Conservation (phyloP, 345 rosid species). For the Eucalyptus curtisii region DNA sequence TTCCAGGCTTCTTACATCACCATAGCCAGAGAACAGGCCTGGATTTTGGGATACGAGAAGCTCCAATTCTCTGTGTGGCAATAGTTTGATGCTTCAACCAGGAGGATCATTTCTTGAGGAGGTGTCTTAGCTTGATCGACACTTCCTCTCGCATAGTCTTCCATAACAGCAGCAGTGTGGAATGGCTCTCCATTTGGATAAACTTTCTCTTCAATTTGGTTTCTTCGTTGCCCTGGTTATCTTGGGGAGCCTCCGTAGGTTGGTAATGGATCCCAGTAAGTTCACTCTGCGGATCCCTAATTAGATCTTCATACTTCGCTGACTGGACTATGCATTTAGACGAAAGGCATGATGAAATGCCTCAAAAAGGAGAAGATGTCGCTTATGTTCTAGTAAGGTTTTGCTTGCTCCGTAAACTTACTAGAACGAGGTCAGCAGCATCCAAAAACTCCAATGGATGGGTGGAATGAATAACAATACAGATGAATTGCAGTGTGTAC, state of each 20-base stretch:
- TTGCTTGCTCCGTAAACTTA: background rate
- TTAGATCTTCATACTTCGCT: conserved; percentile 36
- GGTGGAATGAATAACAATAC: conserved; percentile 28
- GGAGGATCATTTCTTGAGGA: conserved; percentile 48
- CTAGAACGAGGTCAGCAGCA: conserved; percentile 52
- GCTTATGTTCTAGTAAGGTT: background rate
- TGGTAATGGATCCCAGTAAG: conserved; percentile 62
- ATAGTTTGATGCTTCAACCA: conserved; percentile 66
- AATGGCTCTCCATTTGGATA: conserved; percentile 74
- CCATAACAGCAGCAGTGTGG: conserved; percentile 67
- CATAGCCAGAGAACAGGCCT: conserved; percentile 77
- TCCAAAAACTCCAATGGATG: conserved; percentile 52
- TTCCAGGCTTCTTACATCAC: conserved; percentile 65
- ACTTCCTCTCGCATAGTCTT: conserved; percentile 51
- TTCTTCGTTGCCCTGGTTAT: conserved; percentile 65
- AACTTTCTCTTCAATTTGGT: conserved; percentile 68
- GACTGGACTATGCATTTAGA: conserved; percentile 33
- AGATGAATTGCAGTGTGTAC: conserved; percentile 64
- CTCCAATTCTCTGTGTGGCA: conserved; percentile 63
- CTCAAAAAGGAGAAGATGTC: background rate
- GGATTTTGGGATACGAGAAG: conserved; percentile 64
- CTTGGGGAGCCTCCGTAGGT: conserved; percentile 56
- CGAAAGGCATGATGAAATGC: background rate
- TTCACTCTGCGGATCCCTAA: conserved; percentile 22
- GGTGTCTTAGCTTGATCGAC: conserved; percentile 30